Evolutionary conservation across 345 rosid species (phyloP), one percentile per base, ranked within the genome.

Genomic region (Linum tenue): DNA sequence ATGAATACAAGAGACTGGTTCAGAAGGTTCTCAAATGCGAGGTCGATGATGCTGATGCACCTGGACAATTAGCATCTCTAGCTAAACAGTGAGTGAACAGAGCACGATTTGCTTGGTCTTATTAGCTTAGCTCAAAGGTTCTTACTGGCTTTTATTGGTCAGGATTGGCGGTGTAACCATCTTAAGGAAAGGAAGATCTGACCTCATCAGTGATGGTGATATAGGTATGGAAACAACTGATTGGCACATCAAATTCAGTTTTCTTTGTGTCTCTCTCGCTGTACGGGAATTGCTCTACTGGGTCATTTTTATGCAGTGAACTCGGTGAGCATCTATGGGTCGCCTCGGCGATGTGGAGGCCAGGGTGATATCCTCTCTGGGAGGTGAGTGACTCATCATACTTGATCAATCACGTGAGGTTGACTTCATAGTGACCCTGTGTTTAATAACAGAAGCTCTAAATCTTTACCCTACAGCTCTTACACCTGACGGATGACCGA

Each of bases 311-410:
- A 50, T 77, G 72, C 81, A 94, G 97, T 86, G 62, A 85, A 84
- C 77, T 82, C 92, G n/a, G 96, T 94, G 65, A 75, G 90, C 65
- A 78, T 81, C 50, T 82, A 84, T 70, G 92, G 97, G 64, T 90
- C 97, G 0, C 96, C 96, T 62, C 77, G 97, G 73, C 95, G 95
- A 22, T 94, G 96, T 65, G 99, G 97, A 61, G 97, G 99, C 65
- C 99, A 94, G 72, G 99, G 97, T 22, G 97, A 94, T 73, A 88
- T 94, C 66, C 99, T 90, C 62, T 88, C 99, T 39, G 99, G 97
- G 76, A 78, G 96, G 99, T 92, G 74, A 77, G 41, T 65, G 62
- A 59, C 62, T 51, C 16, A n/a, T 3, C 14, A 5, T 17, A n/a
- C 31, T 5, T 8, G 31, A 22, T 22, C 31, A 22, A 22, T 22